Percentiles rank a stretch among this genome's conserved stretches.
These are phyloP conservation scores for Alnus glutinosa DNA, from an alignment of 306 rosid species.

Conservation along the genomic window DNA sequence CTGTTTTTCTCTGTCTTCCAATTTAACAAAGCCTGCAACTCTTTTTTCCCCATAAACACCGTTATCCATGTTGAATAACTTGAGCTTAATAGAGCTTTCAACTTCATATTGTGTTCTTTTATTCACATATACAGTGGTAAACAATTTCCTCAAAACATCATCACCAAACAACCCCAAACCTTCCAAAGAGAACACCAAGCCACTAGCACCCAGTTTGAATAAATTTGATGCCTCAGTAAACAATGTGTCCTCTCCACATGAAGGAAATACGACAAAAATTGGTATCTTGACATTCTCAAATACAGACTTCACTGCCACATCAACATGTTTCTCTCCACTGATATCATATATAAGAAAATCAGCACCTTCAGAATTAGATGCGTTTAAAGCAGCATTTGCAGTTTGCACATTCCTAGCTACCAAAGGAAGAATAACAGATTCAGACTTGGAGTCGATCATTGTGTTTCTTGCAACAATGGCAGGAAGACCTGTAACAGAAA, in stretches of 20 bases:
- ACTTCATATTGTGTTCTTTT: slow-evolving; percentile 29
- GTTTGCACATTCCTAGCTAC: slow-evolving; percentile 79
- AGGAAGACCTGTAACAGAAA: slow-evolving; percentile 70
- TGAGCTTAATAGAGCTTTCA: slow-evolving; percentile 21
- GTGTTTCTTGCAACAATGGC: slow-evolving; percentile 88
- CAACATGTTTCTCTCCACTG: slow-evolving; percentile 34
- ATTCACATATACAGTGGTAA: slow-evolving; percentile 38
- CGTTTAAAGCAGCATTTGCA: slow-evolving; percentile 60
- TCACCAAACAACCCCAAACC: slow-evolving; percentile 50
- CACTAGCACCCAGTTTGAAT: slow-evolving; percentile 77
- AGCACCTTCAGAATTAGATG: slow-evolving; percentile 89
- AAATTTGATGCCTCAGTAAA: slow-evolving; percentile 47
- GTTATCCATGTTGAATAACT: slow-evolving; percentile 31
- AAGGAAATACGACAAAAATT: slow-evolving; percentile 45
- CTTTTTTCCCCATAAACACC: slow-evolving; percentile 36
- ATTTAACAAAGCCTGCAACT: slow-evolving; percentile 73
- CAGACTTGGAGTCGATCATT: slow-evolving; percentile 71
- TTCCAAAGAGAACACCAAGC: slow-evolving; percentile 65
- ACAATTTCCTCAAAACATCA: slow-evolving; percentile 43
- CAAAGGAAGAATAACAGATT: slow-evolving; percentile 79
- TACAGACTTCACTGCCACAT: slow-evolving; percentile 41
- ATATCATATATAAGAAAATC: slow-evolving; percentile 75
- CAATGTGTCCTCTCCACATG: slow-evolving; percentile 34
- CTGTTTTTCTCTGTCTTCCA: slow-evolving; percentile 74
- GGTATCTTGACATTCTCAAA: slow-evolving; percentile 79